Evolutionary conservation across 2,329 filamentous ascomycete genomes (phyloP).

Genomic region (Fusarium subtropicale): DNA sequence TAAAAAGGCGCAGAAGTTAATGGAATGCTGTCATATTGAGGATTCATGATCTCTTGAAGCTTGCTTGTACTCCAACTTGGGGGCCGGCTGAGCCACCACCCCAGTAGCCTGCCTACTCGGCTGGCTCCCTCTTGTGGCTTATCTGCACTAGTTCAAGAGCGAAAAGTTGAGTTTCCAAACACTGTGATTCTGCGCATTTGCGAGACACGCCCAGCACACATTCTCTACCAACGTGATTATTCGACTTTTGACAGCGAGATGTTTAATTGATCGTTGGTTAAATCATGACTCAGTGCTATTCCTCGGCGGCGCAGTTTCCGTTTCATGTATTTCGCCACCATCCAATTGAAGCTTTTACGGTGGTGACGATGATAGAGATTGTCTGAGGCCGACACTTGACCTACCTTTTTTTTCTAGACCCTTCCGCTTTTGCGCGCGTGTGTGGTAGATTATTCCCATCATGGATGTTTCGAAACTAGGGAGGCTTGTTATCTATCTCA

Average conservation of each 20-base stretch:
- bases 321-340: conserved; percentile 20
- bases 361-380: conserved; percentile 18
- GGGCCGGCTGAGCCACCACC: conserved; percentile 15
- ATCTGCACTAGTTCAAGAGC: background rate
- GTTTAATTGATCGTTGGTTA: background rate
- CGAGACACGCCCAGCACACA: background rate
- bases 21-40: background rate
- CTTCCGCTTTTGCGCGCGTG: conserved; percentile 16
- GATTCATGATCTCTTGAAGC: background rate
- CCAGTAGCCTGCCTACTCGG: background rate
- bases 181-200: conserved; percentile 17
- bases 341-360: conserved; percentile 28
- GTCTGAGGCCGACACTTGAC: background rate
- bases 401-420: background rate
- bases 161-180: background rate
- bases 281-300: background rate
- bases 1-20: background rate
- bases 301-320: conserved; percentile 11
- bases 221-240: conserved; percentile 8
- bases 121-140: conserved; percentile 25
- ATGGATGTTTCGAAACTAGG: background rate
- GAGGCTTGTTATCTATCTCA: background rate
- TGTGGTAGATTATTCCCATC: background rate
- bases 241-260: conserved; percentile 7
- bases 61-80: background rate